Conservation (phyloP, 2,329 filamentous ascomycete genomes). For the Aspergillus sp. region DNA sequence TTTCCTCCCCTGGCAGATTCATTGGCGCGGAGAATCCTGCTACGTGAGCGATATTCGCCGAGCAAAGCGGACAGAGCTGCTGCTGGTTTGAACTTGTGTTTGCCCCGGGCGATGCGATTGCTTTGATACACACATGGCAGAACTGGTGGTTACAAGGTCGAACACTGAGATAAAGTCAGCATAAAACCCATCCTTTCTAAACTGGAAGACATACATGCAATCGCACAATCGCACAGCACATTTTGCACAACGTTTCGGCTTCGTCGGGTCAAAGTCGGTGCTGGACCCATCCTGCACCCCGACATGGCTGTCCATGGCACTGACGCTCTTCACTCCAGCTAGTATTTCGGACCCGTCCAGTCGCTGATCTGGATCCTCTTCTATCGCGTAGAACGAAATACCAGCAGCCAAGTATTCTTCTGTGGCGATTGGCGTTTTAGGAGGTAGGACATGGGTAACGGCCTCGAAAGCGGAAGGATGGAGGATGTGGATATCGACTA, state of each 20-base stretch:
- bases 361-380: neutral
- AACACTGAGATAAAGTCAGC: neutral
- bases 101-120: neutral
- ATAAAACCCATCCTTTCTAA: neutral
- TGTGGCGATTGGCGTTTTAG: neutral
- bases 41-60: neutral
- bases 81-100: neutral
- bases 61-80: neutral
- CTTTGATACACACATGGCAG: neutral
- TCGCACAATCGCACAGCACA: neutral
- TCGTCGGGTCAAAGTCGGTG: neutral
- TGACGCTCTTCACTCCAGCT: neutral
- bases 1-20: neutral
- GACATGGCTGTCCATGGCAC: neutral
- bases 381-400: neutral
- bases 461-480: neutral
- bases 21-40: neutral
- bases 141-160: neutral
- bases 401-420: neutral
- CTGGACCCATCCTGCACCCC: neutral
- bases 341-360: neutral
- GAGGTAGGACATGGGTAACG: neutral
- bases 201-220: neutral
- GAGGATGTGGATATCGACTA: neutral
- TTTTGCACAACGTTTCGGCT: neutral